These are phyloP conservation scores for Meyerozyma sp. DNA, from an alignment of 1,139 yeast species.

Conservation along the genomic window DNA sequence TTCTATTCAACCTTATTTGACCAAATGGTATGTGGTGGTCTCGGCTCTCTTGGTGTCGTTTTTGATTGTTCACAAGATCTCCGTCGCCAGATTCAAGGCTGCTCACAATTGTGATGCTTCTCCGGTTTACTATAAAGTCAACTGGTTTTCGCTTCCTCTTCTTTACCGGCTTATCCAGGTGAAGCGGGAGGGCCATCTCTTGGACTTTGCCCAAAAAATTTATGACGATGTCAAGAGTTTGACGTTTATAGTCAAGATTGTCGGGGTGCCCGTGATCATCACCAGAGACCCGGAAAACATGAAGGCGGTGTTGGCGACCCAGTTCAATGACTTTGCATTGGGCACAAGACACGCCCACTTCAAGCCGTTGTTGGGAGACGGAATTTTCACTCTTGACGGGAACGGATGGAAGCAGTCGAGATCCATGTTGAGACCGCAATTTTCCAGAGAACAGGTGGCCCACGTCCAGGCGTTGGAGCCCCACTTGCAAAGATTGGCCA, in stretches of 20 bases:
- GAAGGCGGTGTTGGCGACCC: slow-evolving; percentile 21
- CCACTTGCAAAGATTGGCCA: slow-evolving; percentile 15
- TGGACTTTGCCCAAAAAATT: not conserved
- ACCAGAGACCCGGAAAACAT: slow-evolving; percentile 24
- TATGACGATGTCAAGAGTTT: not conserved
- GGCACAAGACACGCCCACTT: slow-evolving; percentile 20
- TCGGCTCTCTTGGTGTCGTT: slow-evolving; percentile 2
- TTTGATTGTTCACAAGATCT: slow-evolving; percentile 1
- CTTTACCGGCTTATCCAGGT: not conserved
- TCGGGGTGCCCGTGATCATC: slow-evolving; percentile 15
- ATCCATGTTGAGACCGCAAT: slow-evolving; percentile 24
- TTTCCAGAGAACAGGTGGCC: slow-evolving; percentile 23
- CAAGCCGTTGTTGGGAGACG: slow-evolving; percentile 19
- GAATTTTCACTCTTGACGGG: slow-evolving; percentile 22
- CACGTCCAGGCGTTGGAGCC: slow-evolving; percentile 22
- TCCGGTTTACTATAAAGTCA: not conserved
- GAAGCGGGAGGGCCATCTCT: not conserved
- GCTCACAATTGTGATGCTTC: not conserved
- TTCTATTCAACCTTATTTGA: not conserved
- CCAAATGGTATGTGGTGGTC: slow-evolving; percentile 7
- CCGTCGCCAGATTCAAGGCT: not conserved
- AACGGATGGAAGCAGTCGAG: slow-evolving; percentile 24
- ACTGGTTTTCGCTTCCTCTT: not conserved
- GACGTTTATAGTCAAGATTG: slow-evolving; percentile 12
- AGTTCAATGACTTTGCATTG: slow-evolving; percentile 20